phyloP scores from a whole-genome alignment of 1,284 basidiomycete species.

The Leccinum subrobustum region DNA sequence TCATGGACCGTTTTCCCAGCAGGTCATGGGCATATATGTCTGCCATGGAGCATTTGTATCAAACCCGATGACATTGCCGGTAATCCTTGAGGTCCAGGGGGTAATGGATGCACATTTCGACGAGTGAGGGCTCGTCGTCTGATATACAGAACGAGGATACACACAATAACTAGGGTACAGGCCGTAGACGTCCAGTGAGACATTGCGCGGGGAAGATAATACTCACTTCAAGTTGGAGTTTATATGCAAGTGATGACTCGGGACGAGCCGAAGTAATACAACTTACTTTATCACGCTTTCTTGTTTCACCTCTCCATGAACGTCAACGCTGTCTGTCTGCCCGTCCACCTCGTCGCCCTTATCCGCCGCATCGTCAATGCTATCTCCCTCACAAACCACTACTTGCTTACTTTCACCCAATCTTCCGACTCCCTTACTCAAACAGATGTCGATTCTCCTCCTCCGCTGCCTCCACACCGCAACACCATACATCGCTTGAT shows the following conservation, averaged over 20 bases:
- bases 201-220: neutral
- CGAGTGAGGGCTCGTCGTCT: neutral
- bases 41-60: constrained; percentile 9
- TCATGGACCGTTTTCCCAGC: constrained; percentile 12
- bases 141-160: neutral
- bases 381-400: constrained; percentile 45
- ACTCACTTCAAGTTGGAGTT: neutral
- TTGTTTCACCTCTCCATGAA: constrained; percentile 7
- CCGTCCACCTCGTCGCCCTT: constrained; percentile 54
- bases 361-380: constrained; percentile 65
- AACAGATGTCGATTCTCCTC: neutral
- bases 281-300: no score
- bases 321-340: constrained; percentile 51
- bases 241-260: no score
- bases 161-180: neutral
- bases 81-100: neutral
- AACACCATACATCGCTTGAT: constrained; percentile 75
- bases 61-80: neutral
- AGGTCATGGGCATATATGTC: constrained; percentile 19
- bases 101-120: neutral
- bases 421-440: neutral
- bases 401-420: neutral
- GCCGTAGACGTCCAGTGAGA: neutral
- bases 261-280: no score
- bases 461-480: constrained; percentile 12